These are phyloP conservation scores for Cyanidium caldarium DNA, from an alignment of 23 red algal genomes.

Conservation along the genomic window DNA sequence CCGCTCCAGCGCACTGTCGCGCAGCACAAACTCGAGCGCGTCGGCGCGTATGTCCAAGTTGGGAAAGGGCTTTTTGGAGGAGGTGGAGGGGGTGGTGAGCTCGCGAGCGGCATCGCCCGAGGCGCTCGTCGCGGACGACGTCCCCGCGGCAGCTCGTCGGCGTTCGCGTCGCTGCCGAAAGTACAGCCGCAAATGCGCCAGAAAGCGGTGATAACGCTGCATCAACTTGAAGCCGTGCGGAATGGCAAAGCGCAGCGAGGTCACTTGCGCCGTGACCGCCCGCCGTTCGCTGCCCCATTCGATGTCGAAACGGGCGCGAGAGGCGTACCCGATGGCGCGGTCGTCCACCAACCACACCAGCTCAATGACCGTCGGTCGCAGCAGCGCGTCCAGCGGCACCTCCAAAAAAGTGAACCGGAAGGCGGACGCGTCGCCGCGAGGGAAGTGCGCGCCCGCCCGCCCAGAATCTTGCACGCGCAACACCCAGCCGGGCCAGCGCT, in stretches of 20 bases:
- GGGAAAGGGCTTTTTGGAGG: too few relatives aligned
- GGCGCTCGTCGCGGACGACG: not conserved
- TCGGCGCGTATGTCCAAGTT: not conserved
- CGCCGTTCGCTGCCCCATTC: not conserved
- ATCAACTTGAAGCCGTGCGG: not conserved
- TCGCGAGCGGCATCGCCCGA: not conserved
- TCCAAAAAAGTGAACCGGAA: not conserved
- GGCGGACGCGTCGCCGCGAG: not conserved
- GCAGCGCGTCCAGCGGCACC: not conserved
- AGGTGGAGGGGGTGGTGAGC: not conserved
- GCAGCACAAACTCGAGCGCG: not conserved
- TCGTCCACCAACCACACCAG: not conserved
- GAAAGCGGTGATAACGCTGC: not conserved
- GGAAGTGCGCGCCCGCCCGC: not conserved
- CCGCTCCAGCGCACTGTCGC: not conserved
- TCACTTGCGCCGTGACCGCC: not conserved
- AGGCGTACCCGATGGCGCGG: not conserved
- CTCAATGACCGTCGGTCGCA: not conserved
- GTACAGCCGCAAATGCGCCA: conserved; percentile 1
- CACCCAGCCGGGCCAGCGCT: too few relatives aligned
- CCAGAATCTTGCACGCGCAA: too few relatives aligned
- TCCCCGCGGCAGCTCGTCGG: not conserved
- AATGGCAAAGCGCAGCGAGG: not conserved
- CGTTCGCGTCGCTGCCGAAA: not conserved
- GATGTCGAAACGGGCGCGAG: not conserved